Base-by-base conservation (phyloP, 768 basidiomycete genomes). In the Russula sp. region DNA sequence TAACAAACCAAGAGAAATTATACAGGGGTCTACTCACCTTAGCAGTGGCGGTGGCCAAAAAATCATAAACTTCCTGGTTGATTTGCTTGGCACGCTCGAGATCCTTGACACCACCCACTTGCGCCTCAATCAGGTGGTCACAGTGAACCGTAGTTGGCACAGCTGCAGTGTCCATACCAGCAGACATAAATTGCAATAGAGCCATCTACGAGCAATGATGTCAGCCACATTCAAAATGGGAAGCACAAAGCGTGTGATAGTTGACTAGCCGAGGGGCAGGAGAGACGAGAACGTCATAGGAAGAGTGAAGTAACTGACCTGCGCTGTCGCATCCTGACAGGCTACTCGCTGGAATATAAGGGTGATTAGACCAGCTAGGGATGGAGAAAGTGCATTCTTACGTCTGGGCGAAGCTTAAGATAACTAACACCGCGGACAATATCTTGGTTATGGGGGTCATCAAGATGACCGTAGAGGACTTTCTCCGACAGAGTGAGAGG, bases 11-110 rank as follows among this genome's bases (percentile, higher is more conserved):
- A 22, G 53, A 18, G 47, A 20, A 44, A 35, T 32, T 5, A 50
- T 35, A 14, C 34, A 20, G 13, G 44, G 31, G 18, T 16, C 9
- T 20, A 71, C 75, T 31, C 27, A 89, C 90, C 78, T 94, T 96
- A 55, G 95, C 95, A 51, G 94, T 95, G 52, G 89, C 92, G 31
- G 94, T 97, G 47, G 94, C 96, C 78, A 99, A 84, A 80, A 99
- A 99, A 79, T 98, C 94, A 76, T 98, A 98, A 56, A 99, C 97
- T 76, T 99, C 97, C 83, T 86, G 94, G 86, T 99, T 98, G 73
- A 90, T 89, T 65, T 89, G 79, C 72, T 91, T 86, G 58, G 96
- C 95, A 57, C 95, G 89, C 47, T 83, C 91, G 73, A 99, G 81
- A 82, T 98, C 96, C 80, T 93, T 89, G 51, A 82, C 86, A 75